A percentile compares a stretch with the other conserved stretches of the same genome.
These are phyloP conservation scores for Amphirosellinia nigrospora DNA, from an alignment of 495 filamentous ascomycete genomes.

Conservation along the genomic window DNA sequence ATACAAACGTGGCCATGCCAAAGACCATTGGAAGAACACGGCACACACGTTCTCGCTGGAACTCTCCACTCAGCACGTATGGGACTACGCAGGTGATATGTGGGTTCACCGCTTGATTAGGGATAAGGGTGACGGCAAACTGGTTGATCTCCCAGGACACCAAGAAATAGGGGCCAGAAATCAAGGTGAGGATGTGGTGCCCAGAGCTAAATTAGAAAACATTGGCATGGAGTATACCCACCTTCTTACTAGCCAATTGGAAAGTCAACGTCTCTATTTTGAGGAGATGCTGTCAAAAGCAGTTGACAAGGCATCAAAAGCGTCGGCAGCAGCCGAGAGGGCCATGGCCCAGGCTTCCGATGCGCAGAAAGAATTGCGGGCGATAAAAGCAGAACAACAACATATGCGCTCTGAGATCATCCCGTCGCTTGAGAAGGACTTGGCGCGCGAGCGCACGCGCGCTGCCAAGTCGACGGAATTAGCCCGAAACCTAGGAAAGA, in stretches of 20 bases:
- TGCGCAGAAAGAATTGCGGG: conserved; percentile 55
- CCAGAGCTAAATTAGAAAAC: conserved; percentile 87
- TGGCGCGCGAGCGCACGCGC: conserved; percentile 67
- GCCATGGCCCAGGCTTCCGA: conserved; percentile 62
- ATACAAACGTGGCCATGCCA: conserved; percentile 93
- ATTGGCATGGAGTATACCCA: conserved; percentile 95
- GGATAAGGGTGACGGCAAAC: conserved; percentile 86
- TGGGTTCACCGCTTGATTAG: conserved; percentile 97
- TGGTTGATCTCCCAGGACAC: conserved; percentile 76
- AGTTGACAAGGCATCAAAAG: conserved; percentile 85
- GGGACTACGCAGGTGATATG: conserved; percentile 94
- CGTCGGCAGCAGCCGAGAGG: conserved; percentile 66
- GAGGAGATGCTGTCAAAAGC: conserved; percentile 92
- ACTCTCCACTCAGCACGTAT: conserved; percentile 88
- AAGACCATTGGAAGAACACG: conserved; percentile 89
- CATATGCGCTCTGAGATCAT: conserved; percentile 64
- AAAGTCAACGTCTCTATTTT: conserved; percentile 90
- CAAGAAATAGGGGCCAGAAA: conserved; percentile 32
- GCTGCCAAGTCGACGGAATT: conserved; percentile 75
- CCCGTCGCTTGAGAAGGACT: conserved; percentile 70
- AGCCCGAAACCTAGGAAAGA: conserved; percentile 75
- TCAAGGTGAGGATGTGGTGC: conserved; percentile 70
- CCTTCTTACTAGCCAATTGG: conserved; percentile 87
- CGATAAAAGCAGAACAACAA: conserved; percentile 61
- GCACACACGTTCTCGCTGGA: conserved; percentile 92